phyloP scores from a whole-genome alignment of 2,329 filamentous ascomycete genomes.

The Phialophora chinensis region DNA sequence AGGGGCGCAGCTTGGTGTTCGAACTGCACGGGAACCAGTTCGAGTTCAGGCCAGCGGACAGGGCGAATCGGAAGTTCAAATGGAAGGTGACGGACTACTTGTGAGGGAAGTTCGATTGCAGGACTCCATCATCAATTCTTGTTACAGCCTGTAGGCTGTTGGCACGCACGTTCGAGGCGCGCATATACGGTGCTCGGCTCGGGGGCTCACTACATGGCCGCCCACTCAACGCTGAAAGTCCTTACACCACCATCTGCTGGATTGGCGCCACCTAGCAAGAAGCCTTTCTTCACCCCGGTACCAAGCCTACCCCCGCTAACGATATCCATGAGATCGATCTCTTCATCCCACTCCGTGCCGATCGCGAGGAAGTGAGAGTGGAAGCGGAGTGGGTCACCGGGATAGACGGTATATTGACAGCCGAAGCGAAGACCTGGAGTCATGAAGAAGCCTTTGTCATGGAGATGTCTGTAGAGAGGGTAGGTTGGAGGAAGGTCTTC shows the following conservation, averaged over 20 bases:
- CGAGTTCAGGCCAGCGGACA: conserved; percentile 78
- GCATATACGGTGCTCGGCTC: neutral
- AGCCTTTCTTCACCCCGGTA: conserved; percentile 95
- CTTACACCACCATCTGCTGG: conserved; percentile 54
- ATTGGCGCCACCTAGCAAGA: conserved; percentile 74
- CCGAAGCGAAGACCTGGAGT: conserved; percentile 94
- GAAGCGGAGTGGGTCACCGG: conserved; percentile 90
- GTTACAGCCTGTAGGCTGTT: neutral
- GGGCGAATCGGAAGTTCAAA: conserved; percentile 92
- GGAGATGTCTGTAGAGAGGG: conserved; percentile 79
- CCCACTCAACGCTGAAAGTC: conserved; percentile 91
- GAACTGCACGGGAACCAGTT: conserved; percentile 90
- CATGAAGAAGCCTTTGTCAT: conserved; percentile 80
- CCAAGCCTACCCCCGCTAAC: conserved; percentile 86
- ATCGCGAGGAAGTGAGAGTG: conserved; percentile 92
- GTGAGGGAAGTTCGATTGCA: conserved; percentile 17
- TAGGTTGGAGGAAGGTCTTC: conserved; percentile 61
- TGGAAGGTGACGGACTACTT: conserved; percentile 57
- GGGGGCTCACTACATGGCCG: conserved; percentile 70
- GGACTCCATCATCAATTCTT: neutral
- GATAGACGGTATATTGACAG: conserved; percentile 92
- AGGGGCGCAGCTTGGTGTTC: conserved; percentile 64
- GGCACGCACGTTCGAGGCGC: neutral
- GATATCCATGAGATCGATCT: conserved; percentile 82
- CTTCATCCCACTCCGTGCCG: conserved; percentile 84